Evolutionary conservation across 495 filamentous ascomycete genomes (phyloP), one percentile per base, ranked within the genome.

Genomic region (Cladorrhinum samala): DNA sequence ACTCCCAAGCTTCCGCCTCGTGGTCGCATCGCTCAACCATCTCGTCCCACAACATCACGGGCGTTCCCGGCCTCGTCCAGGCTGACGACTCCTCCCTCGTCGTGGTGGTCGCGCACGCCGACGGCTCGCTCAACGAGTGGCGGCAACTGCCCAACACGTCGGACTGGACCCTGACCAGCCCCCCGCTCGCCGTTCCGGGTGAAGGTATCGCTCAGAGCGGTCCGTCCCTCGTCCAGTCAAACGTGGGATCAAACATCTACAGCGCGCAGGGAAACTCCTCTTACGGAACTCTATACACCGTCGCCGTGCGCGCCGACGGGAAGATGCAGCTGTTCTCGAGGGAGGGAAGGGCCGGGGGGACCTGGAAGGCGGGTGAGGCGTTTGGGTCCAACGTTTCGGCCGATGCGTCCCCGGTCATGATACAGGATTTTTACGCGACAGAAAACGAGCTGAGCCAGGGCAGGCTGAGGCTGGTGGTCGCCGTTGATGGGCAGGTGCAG

Each of bases 311-410:
- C 9, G 14, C 18, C 11, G 50, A 59, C 33, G 56, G 56, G 9
- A 25, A 30, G 25, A 46, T 62, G 38, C 60, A 62, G 21, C 42
- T 59, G 9, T 62, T 62, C n/a, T 59, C 53, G 50, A 57, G 56
- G 13, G 5, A 20, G 4, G 50, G 52, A 40, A 38, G 19, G 1
- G 14, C 23, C n/a, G 23, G 23, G 0, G 23, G 16, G 1, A 11
- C 14, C 2, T 62, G 59, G 56, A 43, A 23, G 0, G 18, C 55
- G 1, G 55, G 55, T 9, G 59, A 61, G 14, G 41, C 49, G 6
- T 62, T 62, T 49, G 60, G 56, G 2, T 39, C 41, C 0, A 43
- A 23, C 8, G 46, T 59, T 38, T 53, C 56, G 9, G 18, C 17
- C 2, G 45, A 55, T 39, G 53, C 56, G 3, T 49, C 55, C 0